Evolutionary conservation across 495 filamentous ascomycete genomes (phyloP).

Genomic region (Annulohypoxylon maeteangense): DNA sequence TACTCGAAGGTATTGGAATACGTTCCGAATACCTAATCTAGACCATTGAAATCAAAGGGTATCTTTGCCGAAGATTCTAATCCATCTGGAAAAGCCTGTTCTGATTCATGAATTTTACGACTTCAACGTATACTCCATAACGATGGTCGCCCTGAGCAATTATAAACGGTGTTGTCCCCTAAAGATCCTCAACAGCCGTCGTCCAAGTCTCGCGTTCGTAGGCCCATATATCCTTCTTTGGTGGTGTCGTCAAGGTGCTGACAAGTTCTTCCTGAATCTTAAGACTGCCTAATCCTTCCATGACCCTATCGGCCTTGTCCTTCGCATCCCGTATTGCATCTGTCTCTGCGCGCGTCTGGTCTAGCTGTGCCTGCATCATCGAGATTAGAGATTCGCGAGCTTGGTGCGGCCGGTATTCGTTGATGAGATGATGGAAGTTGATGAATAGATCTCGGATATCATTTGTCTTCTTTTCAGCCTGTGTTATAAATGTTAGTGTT

Average conservation of each 20-base stretch:
- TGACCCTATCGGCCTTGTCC: slow-evolving; percentile 73
- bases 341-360: slow-evolving; percentile 78
- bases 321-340: slow-evolving; percentile 77
- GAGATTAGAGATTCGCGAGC: slow-evolving; percentile 88
- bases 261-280: slow-evolving; percentile 45
- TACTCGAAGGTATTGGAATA: background rate
- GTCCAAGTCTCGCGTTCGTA: slow-evolving; percentile 23
- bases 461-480: slow-evolving; percentile 70
- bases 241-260: slow-evolving; percentile 16
- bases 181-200: slow-evolving; percentile 9
- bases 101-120: background rate
- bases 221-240: slow-evolving; percentile 25
- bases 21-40: background rate
- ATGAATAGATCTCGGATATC: slow-evolving; percentile 83
- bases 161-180: background rate
- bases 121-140: background rate
- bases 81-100: background rate
- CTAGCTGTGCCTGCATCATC: slow-evolving; percentile 91
- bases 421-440: slow-evolving; percentile 90
- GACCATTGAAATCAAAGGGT: background rate
- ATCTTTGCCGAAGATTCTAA: background rate
- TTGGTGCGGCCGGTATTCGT: slow-evolving; percentile 96
- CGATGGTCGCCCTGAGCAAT: background rate
- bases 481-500: slow-evolving; percentile 1
- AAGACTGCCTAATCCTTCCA: slow-evolving; percentile 70